Percentiles rank a stretch among this genome's conserved stretches.
Evolutionary conservation across 1,284 basidiomycete species (phyloP).

Genomic region (Ganoderma meredithae): DNA sequence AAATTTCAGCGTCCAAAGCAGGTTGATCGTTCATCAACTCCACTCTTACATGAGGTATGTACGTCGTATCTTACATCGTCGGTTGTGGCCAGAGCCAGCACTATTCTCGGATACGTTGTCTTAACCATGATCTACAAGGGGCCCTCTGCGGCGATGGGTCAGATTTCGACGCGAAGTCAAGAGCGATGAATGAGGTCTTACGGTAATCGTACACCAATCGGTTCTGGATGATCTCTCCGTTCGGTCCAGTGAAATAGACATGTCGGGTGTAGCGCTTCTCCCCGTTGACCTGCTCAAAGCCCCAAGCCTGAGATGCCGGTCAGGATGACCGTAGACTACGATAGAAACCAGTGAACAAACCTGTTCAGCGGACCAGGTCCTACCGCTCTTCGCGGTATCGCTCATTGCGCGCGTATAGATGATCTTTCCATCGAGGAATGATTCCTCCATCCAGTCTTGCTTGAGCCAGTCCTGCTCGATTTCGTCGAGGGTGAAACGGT

Average conservation of each 20-base stretch:
- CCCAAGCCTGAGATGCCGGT: slow-evolving; percentile 63
- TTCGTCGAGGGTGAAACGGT: slow-evolving; percentile 43
- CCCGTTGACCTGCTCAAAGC: slow-evolving; percentile 66
- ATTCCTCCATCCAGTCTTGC: slow-evolving; percentile 47
- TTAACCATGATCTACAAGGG: slow-evolving; percentile 17
- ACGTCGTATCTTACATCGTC: slow-evolving; percentile 24
- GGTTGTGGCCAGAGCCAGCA: neutral
- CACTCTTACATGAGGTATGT: slow-evolving; percentile 26
- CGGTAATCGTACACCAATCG: slow-evolving; percentile 75
- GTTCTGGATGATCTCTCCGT: slow-evolving; percentile 62
- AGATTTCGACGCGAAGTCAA: neutral
- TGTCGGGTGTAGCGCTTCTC: slow-evolving; percentile 69
- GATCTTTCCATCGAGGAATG: slow-evolving; percentile 39
- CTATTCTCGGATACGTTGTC: slow-evolving; percentile 3
- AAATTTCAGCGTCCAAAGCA: slow-evolving; percentile 11
- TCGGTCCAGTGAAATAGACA: slow-evolving; percentile 70
- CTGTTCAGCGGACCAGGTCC: slow-evolving; percentile 47
- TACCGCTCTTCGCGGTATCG: slow-evolving; percentile 47
- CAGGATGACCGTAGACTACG: neutral
- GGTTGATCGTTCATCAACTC: slow-evolving; percentile 6
- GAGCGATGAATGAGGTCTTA: slow-evolving; percentile 36
- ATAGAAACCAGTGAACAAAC: slow-evolving; percentile 31
- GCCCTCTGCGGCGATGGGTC: slow-evolving; percentile 21
- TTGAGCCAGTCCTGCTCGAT: slow-evolving; percentile 46
- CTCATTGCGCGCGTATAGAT: slow-evolving; percentile 45